Evolutionary conservation across 2,329 filamentous ascomycete species (phyloP).

Genomic region (Cercospora sesami): DNA sequence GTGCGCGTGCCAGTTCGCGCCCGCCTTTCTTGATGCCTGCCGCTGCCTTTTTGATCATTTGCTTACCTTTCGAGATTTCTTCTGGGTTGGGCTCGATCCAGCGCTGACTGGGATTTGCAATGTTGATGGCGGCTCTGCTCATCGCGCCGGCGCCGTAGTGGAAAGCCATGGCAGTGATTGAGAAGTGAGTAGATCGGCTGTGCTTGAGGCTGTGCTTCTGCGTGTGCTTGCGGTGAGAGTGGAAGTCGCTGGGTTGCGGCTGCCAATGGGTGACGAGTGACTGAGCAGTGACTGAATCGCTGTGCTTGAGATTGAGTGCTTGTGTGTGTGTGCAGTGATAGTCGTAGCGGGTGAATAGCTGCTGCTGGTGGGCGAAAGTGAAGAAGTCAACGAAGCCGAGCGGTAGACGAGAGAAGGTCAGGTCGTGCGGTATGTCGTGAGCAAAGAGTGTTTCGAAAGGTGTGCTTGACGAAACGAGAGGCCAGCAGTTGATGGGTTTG

Average conservation of each 20-base stretch:
- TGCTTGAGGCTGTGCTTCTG: not conserved
- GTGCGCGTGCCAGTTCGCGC: not conserved
- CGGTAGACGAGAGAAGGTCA: not conserved
- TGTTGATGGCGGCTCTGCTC: constrained; percentile 3
- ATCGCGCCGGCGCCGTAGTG: not conserved
- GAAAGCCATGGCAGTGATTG: not conserved
- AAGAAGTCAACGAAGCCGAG: not conserved
- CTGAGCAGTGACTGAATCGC: not conserved
- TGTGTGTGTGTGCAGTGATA: not conserved
- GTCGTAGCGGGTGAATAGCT: not conserved
- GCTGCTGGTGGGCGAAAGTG: not conserved
- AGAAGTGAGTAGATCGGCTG: not conserved
- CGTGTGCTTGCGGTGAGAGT: not conserved
- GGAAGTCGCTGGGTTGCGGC: not conserved
- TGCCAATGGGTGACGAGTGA: not conserved
- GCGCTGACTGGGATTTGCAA: not conserved
- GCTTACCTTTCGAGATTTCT: constrained; percentile 8
- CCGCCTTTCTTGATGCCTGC: constrained; percentile 13
- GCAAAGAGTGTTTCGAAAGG: not conserved
- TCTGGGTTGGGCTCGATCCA: constrained; percentile 2
- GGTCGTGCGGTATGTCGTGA: not conserved
- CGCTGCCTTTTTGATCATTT: constrained; percentile 1
- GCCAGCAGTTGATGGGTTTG: not conserved
- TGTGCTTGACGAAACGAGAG: not conserved
- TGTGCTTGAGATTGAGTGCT: not conserved